Evolutionary conservation across 106 monocot genomes (phyloP).

Genomic region (Dioscorea zingiberensis): DNA sequence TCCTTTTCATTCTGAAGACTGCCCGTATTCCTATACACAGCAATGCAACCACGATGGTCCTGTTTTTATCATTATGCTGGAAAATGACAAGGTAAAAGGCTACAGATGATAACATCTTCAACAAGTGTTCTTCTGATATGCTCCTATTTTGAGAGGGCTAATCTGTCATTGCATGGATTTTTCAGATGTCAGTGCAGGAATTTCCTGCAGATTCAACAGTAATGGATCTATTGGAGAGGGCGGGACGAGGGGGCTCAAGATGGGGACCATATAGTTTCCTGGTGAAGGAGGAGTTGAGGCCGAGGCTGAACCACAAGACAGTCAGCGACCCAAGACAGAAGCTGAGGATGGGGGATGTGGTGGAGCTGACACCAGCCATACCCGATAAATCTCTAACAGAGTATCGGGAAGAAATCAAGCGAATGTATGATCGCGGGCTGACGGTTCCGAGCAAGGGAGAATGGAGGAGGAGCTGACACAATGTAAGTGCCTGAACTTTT

Average conservation of each 20-base stretch:
- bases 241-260: conserved; percentile 35
- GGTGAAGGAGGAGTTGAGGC: conserved; percentile 73
- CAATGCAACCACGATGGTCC: conserved; percentile 58
- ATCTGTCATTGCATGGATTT: background rate
- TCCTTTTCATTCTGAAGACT: conserved; percentile 65
- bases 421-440: conserved; percentile 74
- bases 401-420: conserved; percentile 88
- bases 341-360: conserved; percentile 87
- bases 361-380: conserved; percentile 74
- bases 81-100: conserved; percentile 76
- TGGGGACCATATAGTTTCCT: conserved; percentile 44
- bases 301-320: conserved; percentile 67
- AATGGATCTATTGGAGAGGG: conserved; percentile 59
- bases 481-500: background rate
- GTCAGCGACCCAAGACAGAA: conserved; percentile 43
- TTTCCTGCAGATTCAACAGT: conserved; percentile 75
- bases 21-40: conserved; percentile 64
- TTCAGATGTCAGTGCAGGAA: conserved; percentile 93
- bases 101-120: too few relatives aligned
- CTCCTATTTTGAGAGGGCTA: too few relatives aligned
- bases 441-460: conserved; percentile 21
- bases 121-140: too few relatives aligned
- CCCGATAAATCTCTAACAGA: conserved; percentile 70
- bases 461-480: conserved; percentile 10
- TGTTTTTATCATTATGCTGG: conserved; percentile 68